Evolutionary conservation across 228 moss, liverwort and hornwort genomes (phyloP), one percentile per base, ranked within the genome.

Genomic region (Sphagnum fallax): DNA sequence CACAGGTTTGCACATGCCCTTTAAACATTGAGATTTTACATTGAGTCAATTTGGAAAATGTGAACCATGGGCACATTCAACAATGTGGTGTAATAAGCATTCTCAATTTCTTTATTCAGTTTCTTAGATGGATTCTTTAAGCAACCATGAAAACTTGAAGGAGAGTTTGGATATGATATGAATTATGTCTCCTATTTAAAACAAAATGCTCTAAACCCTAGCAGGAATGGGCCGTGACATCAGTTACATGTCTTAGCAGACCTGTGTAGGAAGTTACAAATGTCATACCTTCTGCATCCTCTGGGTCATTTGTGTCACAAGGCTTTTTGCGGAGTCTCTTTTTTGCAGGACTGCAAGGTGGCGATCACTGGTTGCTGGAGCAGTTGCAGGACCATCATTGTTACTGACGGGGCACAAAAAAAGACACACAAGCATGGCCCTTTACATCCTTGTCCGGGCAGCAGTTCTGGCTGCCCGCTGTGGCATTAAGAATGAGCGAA

Each of bases 341-440:
- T 32, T n/a, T 70, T 70, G 60, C 77, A 81, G 85, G 66, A 82
- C 82, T 53, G 86, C 79, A 49, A 75, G 68, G 63, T 86, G 86
- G 86, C 82, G 86, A 71, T 50, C 72, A 62, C 67, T 86, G 51
- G 77, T 80, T 13, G 86, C 86, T 50, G 86, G 86, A 12, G 86
- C 82, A 53, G 50, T 86, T 75, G 86, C 86, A 58, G 86, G 86
- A 58, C 86, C 86, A 63, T 76, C 86, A 16, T 74, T 84, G 52
- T 60, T 84, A 68, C 73, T 84, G 15, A 86, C 82, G 18, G 86
- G 86, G 51, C 72, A 52, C 13, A 50, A 86, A 52, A 74, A 57
- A 71, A 69, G 84, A 11, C 84, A 86, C 68, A 86, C 79, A 67
- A 86, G 86, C 71, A 74, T 81, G 82, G 86, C 86, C 50, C 71